phyloP scores from a whole-genome alignment of 371 early-diverging fungal species.

The Mucor irregularis region DNA sequence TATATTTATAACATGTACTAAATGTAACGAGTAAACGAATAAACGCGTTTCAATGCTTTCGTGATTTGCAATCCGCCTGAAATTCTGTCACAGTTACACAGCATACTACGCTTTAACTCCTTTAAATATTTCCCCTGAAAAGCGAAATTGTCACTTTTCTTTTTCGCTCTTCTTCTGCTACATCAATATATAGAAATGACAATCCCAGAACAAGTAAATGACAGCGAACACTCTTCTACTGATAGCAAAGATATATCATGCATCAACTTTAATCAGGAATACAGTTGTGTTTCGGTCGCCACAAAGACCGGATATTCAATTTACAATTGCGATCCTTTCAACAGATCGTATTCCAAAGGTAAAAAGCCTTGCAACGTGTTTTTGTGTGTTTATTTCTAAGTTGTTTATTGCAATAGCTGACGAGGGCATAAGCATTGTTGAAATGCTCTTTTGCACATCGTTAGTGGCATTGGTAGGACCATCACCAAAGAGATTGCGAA shows the following conservation, averaged over 20 bases:
- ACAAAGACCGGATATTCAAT: constrained; percentile 85
- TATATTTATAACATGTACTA: too few relatives aligned
- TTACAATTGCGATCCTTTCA: constrained; percentile 94
- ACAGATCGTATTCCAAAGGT: constrained; percentile 79
- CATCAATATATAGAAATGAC: background rate
- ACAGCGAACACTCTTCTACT: background rate
- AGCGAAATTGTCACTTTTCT: background rate
- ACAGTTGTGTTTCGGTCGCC: constrained; percentile 87
- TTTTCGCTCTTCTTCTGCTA: background rate
- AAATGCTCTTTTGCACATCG: constrained; percentile 90
- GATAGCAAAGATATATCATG: background rate
- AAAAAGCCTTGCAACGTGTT: too few relatives aligned
- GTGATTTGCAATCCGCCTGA: too few relatives aligned
- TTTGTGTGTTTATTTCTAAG: background rate
- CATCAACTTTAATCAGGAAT: constrained; percentile 94
- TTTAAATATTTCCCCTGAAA: too few relatives aligned
- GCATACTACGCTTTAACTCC: background rate
- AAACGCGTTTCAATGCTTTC: too few relatives aligned
- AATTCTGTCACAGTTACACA: too few relatives aligned
- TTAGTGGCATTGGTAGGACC: constrained; percentile 91
- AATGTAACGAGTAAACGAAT: too few relatives aligned
- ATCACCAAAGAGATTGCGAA: constrained; percentile 86
- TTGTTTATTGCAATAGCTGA: constrained; percentile 44
- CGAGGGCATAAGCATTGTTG: constrained; percentile 84
- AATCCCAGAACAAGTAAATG: background rate